phyloP scores from a whole-genome alignment of 2,329 filamentous ascomycete genomes.

The Fusarium sterilihyphosum region DNA sequence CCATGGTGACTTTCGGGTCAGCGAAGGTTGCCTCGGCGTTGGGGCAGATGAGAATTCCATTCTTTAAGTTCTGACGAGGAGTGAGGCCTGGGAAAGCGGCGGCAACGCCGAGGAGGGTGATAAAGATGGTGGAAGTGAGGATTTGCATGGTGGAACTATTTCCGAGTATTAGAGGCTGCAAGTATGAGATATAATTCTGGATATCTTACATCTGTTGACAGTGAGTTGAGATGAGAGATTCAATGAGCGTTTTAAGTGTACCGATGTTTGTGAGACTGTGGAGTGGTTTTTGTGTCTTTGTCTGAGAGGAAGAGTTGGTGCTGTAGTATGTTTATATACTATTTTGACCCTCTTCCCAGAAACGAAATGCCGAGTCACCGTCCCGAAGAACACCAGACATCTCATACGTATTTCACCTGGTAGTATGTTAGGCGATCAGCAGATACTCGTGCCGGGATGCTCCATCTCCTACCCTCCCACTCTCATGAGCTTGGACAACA shows the following conservation, averaged over 20 bases:
- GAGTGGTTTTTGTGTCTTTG: neutral
- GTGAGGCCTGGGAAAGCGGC: neutral
- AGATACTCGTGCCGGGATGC: neutral
- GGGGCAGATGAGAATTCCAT: neutral
- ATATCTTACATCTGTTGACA: neutral
- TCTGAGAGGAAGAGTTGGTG: neutral
- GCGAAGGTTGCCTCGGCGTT: neutral
- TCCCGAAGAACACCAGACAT: neutral
- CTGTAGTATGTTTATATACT: neutral
- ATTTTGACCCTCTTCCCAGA: fast-evolving
- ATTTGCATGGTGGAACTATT: neutral
- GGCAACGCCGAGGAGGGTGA: neutral
- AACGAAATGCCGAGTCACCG: neutral
- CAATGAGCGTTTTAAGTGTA: neutral
- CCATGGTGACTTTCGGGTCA: neutral
- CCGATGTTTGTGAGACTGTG: fast-evolving
- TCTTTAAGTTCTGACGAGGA: neutral
- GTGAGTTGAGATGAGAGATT: neutral
- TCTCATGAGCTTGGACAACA: neutral
- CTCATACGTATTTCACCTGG: neutral
- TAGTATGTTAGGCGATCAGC: fast-evolving
- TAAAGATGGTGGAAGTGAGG: neutral
- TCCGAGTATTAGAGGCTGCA: neutral
- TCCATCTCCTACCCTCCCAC: neutral
- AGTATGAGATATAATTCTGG: fast-evolving